phyloP scores from a whole-genome alignment of 2,329 filamentous ascomycete species.

The Cercospora zeae-maydis region DNA sequence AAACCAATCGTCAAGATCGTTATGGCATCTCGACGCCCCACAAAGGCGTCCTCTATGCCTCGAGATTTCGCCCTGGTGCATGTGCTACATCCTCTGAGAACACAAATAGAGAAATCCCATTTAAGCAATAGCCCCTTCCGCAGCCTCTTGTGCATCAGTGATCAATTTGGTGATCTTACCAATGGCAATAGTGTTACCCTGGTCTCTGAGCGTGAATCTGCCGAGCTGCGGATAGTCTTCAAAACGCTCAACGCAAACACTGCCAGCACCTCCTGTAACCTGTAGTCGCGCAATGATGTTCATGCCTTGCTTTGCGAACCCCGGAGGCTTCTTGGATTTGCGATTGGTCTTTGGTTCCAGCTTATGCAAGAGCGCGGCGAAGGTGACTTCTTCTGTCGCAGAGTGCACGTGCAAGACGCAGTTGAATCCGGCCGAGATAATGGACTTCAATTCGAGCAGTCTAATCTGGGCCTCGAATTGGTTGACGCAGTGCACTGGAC shows the following conservation, averaged over 20 bases:
- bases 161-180: conserved; percentile 96
- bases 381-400: conserved; percentile 95
- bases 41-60: not conserved
- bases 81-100: not conserved
- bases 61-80: not conserved
- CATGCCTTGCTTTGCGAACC: conserved; percentile 77
- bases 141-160: conserved; percentile 37
- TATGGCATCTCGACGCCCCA: not conserved
- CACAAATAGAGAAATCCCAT: not conserved
- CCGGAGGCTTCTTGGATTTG: conserved; percentile 88
- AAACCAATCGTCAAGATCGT: conserved; percentile 1
- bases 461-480: conserved; percentile 95
- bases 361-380: conserved; percentile 82
- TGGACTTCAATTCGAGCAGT: conserved; percentile 89
- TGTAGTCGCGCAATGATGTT: conserved; percentile 91
- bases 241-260: conserved; percentile 89
- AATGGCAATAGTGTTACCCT: conserved; percentile 99
- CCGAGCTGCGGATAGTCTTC: conserved; percentile 95
- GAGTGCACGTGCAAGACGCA: conserved; percentile 97
- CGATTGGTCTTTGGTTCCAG: conserved; percentile 90
- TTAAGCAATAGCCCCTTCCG: conserved; percentile 20
- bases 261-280: conserved; percentile 71
- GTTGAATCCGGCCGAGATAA: conserved; percentile 92
- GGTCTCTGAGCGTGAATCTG: conserved; percentile 76
- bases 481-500: conserved; percentile 83